These are phyloP conservation scores for Hortaea werneckii DNA, from an alignment of 2,329 filamentous ascomycete species.

Conservation along the genomic window DNA sequence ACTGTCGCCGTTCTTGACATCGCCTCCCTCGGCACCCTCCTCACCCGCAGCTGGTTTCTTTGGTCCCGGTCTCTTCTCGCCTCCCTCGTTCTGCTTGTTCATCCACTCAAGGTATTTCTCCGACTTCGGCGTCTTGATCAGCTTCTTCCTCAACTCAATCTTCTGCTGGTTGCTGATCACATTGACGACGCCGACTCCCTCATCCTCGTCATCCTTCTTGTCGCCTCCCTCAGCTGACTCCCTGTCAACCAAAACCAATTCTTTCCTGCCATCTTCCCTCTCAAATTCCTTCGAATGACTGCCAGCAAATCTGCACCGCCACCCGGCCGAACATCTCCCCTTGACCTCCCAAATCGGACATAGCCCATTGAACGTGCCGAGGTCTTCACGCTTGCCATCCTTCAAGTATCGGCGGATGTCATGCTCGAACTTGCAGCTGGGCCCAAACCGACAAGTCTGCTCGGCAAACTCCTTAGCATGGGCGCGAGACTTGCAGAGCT, in stretches of 20 bases:
- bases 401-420: conserved; percentile 76
- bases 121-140: conserved; percentile 58
- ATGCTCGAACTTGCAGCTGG: conserved; percentile 72
- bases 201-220: conserved; percentile 25
- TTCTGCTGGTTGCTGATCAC: conserved; percentile 60
- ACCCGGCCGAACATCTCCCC: conserved; percentile 72
- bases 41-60: conserved; percentile 21
- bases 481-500: conserved; percentile 65
- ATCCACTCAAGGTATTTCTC: conserved; percentile 72
- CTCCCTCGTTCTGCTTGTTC: conserved; percentile 46
- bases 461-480: conserved; percentile 73
- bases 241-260: conserved; percentile 61
- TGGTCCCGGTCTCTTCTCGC: conserved; percentile 13
- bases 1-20: background rate
- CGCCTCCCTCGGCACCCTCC: background rate
- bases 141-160: conserved; percentile 63
- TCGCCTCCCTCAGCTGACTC: conserved; percentile 12
- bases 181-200: conserved; percentile 62
- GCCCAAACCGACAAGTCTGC: conserved; percentile 61
- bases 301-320: conserved; percentile 85
- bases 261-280: conserved; percentile 68
- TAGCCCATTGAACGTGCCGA: conserved; percentile 62
- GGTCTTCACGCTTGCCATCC: conserved; percentile 69
- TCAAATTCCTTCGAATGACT: conserved; percentile 79
- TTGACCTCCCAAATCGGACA: conserved; percentile 73